A percentile compares a stretch with the other conserved stretches of the same genome.
Evolutionary conservation across 1,139 yeast species (phyloP).

Genomic region (Pichia sp.): DNA sequence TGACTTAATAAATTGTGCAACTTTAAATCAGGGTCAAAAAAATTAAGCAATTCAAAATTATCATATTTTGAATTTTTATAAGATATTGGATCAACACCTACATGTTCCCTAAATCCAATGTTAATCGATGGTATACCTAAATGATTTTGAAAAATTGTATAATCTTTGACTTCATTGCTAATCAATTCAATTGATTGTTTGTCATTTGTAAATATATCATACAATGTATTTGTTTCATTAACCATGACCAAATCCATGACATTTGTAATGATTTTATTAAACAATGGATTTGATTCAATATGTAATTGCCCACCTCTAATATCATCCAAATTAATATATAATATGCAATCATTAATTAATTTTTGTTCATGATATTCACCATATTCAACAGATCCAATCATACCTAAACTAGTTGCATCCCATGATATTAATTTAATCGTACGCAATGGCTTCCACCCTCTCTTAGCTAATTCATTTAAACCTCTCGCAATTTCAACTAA

Average conservation of each 20-base stretch:
- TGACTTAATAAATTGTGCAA: slow-evolving; percentile 53
- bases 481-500: slow-evolving; percentile 43
- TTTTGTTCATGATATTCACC: slow-evolving; percentile 35
- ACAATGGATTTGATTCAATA: slow-evolving; percentile 37
- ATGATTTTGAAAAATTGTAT: slow-evolving; percentile 41
- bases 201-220: slow-evolving; percentile 31
- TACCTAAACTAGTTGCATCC: slow-evolving; percentile 45
- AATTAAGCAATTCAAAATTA: slow-evolving; percentile 48
- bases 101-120: slow-evolving; percentile 34
- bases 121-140: slow-evolving; percentile 45
- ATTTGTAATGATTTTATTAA: slow-evolving; percentile 30
- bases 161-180: slow-evolving; percentile 35
- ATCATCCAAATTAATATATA: slow-evolving; percentile 42
- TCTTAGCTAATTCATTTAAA: slow-evolving; percentile 31
- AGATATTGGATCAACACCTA: slow-evolving; percentile 36
- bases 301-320: slow-evolving; percentile 37
- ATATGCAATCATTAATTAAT: slow-evolving; percentile 32
- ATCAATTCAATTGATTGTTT: slow-evolving; percentile 27
- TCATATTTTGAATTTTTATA: slow-evolving; percentile 59
- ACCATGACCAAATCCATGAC: slow-evolving; percentile 34
- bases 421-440: slow-evolving; percentile 45
- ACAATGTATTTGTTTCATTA: slow-evolving; percentile 26
- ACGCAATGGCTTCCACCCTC: slow-evolving; percentile 51
- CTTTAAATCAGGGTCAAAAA: slow-evolving; percentile 48
- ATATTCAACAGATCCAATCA: slow-evolving; percentile 44